Evolutionary conservation across 352 stramenopile species (phyloP).

Genomic region (Thalassiosira exigua): DNA sequence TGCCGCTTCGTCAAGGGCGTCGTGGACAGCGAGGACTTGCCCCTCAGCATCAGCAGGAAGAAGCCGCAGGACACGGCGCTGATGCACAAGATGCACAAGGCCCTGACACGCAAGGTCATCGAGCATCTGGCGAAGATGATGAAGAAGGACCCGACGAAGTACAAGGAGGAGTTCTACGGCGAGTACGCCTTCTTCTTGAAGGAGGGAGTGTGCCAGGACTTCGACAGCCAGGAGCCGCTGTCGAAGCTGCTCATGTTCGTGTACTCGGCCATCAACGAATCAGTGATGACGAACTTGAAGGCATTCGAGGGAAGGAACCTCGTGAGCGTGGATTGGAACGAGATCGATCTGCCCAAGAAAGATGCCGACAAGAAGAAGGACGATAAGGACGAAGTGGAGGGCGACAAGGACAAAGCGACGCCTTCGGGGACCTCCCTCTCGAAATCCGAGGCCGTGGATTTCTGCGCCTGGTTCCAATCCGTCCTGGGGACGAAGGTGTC

Average conservation of each 20-base stretch:
- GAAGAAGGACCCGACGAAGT: conserved; percentile 92
- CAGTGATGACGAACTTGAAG: conserved; percentile 99
- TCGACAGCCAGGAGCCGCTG: conserved; percentile 87
- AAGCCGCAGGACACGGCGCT: conserved; percentile 99
- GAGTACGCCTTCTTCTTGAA: conserved; percentile 97
- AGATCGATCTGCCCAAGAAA: conserved; percentile 89
- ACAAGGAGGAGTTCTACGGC: conserved; percentile 95
- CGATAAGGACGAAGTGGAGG: conserved; percentile 52
- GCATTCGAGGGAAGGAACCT: conserved; percentile 96
- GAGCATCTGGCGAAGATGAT: conserved; percentile 97
- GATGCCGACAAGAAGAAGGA: conserved; percentile 71
- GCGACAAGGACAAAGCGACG: conserved; percentile 32
- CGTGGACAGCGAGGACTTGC: conserved; percentile 98
- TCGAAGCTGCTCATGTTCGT: conserved; percentile 98
- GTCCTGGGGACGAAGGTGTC: conserved; percentile 87
- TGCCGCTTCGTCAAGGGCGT: conserved; percentile 99
- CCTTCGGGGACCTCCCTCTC: conserved; percentile 72
- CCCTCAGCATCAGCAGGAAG: conserved; percentile 99
- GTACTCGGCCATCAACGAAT: conserved; percentile 99
- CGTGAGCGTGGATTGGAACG: conserved; percentile 94
- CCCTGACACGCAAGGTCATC: conserved; percentile 98
- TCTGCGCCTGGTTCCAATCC: conserved; percentile 93
- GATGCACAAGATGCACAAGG: conserved; percentile 99
- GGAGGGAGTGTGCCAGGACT: conserved; percentile 96
- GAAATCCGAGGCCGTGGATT: conserved; percentile 89